A percentile compares a stretch with the other conserved stretches of the same genome.
phyloP scores from a whole-genome alignment of 495 filamentous ascomycete genomes.

The Penicillium nucicola region DNA sequence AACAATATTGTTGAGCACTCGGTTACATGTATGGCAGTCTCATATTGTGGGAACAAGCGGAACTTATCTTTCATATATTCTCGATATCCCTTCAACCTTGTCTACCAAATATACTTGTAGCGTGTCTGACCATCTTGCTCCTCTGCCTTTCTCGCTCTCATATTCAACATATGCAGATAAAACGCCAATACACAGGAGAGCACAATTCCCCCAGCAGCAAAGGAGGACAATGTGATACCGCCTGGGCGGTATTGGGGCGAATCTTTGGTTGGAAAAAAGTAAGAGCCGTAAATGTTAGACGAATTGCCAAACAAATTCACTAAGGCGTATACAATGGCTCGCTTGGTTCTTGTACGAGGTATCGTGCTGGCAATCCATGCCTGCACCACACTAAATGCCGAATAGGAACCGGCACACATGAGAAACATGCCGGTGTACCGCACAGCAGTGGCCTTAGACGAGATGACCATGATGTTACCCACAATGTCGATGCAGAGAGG shows the following conservation, averaged over 20 bases:
- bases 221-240: conserved; percentile 20
- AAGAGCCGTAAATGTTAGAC: conserved; percentile 21
- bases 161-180: conserved; percentile 7
- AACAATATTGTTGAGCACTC: too few species aligned
- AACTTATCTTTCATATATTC: background rate
- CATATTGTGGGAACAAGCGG: too few species aligned
- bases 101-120: conserved; percentile 16
- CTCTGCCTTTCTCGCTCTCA: conserved; percentile 3
- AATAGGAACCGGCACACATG: conserved; percentile 23
- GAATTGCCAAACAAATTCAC: conserved; percentile 23
- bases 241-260: conserved; percentile 19
- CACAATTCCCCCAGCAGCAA: conserved; percentile 15
- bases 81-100: background rate
- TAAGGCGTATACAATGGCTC: conserved; percentile 19
- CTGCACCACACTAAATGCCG: conserved; percentile 21
- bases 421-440: conserved; percentile 23
- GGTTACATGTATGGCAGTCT: too few species aligned
- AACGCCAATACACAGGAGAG: background rate
- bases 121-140: conserved; percentile 9
- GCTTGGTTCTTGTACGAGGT: conserved; percentile 19
- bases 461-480: conserved; percentile 18
- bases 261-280: conserved; percentile 19
- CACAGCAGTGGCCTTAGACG: conserved; percentile 11
- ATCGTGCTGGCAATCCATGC: conserved; percentile 19
- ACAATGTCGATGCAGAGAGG: conserved; percentile 12